A percentile compares a stretch with the other conserved stretches of the same genome.
Evolutionary conservation across 2,329 filamentous ascomycete genomes (phyloP).

Genomic region (Aspergillus neotritici): DNA sequence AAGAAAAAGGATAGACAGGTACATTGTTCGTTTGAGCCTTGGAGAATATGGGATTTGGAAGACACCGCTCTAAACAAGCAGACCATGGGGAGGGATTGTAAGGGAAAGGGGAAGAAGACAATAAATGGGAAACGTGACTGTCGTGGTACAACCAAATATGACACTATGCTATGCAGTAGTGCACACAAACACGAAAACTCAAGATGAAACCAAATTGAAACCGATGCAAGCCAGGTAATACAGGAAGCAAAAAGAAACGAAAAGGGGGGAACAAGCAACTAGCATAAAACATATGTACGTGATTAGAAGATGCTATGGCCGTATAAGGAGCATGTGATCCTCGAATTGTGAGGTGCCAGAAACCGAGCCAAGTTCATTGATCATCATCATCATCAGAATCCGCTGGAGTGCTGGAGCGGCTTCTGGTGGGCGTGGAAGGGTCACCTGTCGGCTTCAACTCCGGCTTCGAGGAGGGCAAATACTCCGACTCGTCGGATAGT

Average conservation of each 20-base stretch:
- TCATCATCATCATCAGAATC: slow-evolving; percentile 30
- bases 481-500: slow-evolving; percentile 25
- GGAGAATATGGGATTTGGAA: slow-evolving; percentile 4
- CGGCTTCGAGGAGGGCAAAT: slow-evolving; percentile 29
- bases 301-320: background rate
- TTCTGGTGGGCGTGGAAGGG: slow-evolving; percentile 21
- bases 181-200: slow-evolving; percentile 7
- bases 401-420: slow-evolving; percentile 25
- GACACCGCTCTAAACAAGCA: background rate
- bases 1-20: background rate
- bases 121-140: slow-evolving; percentile 11
- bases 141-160: slow-evolving; percentile 12
- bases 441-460: slow-evolving; percentile 30
- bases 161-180: slow-evolving; percentile 9
- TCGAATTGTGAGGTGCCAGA: too few relatives aligned
- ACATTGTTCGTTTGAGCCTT: background rate
- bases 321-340: background rate
- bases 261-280: slow-evolving; percentile 5
- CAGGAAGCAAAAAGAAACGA: slow-evolving; percentile 6
- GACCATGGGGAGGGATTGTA: background rate
- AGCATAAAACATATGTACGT: slow-evolving; percentile 9
- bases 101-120: slow-evolving; percentile 1
- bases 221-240: slow-evolving; percentile 13
- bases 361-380: slow-evolving; percentile 9
- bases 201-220: slow-evolving; percentile 10